Evolutionary conservation across 371 early-diverging fungal species (phyloP), one percentile per base, ranked within the genome.

Genomic region (Apophysomyces variabilis): DNA sequence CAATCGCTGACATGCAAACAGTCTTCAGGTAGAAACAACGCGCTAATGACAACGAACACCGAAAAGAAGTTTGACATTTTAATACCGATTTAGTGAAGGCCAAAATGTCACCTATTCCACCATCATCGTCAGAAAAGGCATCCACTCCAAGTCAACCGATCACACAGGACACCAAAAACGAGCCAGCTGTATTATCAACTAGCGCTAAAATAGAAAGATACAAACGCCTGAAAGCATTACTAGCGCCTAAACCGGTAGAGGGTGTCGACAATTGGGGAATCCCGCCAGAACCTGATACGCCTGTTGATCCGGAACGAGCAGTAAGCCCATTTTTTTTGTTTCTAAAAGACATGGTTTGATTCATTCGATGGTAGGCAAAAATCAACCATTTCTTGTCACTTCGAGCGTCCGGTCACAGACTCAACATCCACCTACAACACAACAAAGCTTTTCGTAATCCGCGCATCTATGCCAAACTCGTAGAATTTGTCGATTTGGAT

Each of bases 391-490:
- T 89, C 75, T 70, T 86, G 43, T 72, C 78, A 65, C 35, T 84
- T 78, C 58, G 84, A 76, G 67, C 68, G 7, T 59, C 76, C 58
- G 70, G 92, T 69, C 47, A 87, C 70, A 59, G 77, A 38, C 85
- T 93, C 57, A 94, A 94, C 75, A 85, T 83, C 13, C 83, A 86
- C 45, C 76, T 94, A 16, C 79, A 81, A 66, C 76, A 79, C 45
- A 93, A 89, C 73, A 92, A 90, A 68, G 82, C 89, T 0, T 93
- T 92, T 73, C 82, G 89, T 5, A 94, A 94, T 66, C 94, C 94
- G 16, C 79, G 89, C 35, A 93, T 94, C 38, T 91, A 90, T 80
- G 82, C 84, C 58, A 90, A 92, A 71, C 74, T 93, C 41, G 89
- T 94, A 11, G 90, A 91, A 45, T 91, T 89, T 68, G 67, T 90